Conservation (phyloP, 495 filamentous ascomycete species). For the Umbilicaria muhlenbergii region DNA sequence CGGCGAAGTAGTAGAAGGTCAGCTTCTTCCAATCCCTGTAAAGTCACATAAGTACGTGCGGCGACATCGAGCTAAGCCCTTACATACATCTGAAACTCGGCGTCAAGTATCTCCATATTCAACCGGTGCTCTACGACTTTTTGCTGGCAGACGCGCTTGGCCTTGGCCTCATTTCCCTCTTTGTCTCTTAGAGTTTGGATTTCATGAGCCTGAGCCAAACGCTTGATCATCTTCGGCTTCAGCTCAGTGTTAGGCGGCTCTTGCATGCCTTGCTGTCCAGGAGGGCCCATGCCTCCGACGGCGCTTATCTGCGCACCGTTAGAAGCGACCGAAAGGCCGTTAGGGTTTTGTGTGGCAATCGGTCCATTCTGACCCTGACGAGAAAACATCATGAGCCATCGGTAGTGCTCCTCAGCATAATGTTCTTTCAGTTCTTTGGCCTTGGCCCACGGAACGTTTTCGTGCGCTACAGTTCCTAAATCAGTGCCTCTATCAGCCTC, state of each 20-base stretch:
- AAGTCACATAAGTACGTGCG: conserved; percentile 4
- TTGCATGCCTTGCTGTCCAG: conserved; percentile 54
- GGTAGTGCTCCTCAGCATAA: conserved; percentile 84
- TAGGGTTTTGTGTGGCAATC: conserved; percentile 30
- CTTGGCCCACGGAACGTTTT: conserved; percentile 66
- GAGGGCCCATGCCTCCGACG: conserved; percentile 59
- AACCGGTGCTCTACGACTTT: conserved; percentile 90
- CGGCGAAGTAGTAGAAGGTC: conserved; percentile 97
- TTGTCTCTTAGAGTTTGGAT: conserved; percentile 78
- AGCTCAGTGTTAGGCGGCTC: conserved; percentile 60
- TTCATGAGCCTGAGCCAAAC: conserved; percentile 81
- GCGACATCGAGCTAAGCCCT: background rate
- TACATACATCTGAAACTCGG: conserved; percentile 95
- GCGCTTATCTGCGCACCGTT: conserved; percentile 43
- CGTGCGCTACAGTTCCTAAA: conserved; percentile 77
- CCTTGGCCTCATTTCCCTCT: conserved; percentile 94
- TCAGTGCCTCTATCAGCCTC: conserved; percentile 95
- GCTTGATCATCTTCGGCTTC: conserved; percentile 91
- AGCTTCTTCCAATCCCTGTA: conserved; percentile 95
- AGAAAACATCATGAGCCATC: conserved; percentile 95
- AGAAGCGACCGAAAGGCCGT: conserved; percentile 16
- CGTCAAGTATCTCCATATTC: conserved; percentile 96
- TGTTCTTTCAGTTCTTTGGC: conserved; percentile 80
- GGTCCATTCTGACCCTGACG: conserved; percentile 49
- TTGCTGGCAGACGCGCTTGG: conserved; percentile 87